Base-by-base conservation (phyloP, 257 asterid genomes). In the Cordia subcordata region DNA sequence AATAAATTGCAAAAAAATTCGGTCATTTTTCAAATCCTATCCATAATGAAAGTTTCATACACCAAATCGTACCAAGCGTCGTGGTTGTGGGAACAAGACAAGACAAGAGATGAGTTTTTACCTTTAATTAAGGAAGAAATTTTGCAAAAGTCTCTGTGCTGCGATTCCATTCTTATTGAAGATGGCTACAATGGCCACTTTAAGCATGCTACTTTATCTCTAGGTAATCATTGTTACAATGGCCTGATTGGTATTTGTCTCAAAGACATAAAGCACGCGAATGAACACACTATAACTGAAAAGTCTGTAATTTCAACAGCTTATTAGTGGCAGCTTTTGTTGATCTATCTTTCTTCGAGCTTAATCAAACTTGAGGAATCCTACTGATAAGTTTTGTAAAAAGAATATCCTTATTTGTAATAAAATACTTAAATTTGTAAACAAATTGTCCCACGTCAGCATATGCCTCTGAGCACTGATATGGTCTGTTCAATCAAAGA, bases 261-360 rank as follows among this genome's bases (percentile, higher is more conserved):
- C 50, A 55, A 32, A 46, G 14, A 21, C 17, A 18, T 32, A 33
- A 46, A 11, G 45, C 71, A 58, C 47, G 71, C 57, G 71, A 68
- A 55, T 20, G 68, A 68, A 53, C 57, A 53, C 19, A 42, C 38
- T 20, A 42, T 40, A 27, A 49, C 37, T 23, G 55, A 53, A 68
- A 53, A 54, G 64, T 61, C 57, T 46, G 37, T 52, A 57, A 49
- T 11, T n/a, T 49, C 46, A 66, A 57, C 71, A 66, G 59, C 51
- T 55, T 64, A 54, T 23, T 0, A 59, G 21, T 8, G 22, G 45
- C 62, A 60, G 72, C 72, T 61, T 68, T 61, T 68, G 32, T 54
- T 61, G 19, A 60, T 19, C 57, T 55, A 46, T 47, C 53, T 61
- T 13, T n/a, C n/a, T n/a, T n/a, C n/a, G 3, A 50, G 11, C 32